A percentile compares a stretch with the other conserved stretches of the same genome.
Conservation (phyloP, 257 asterid species). For the Nicotiana attenuata region DNA sequence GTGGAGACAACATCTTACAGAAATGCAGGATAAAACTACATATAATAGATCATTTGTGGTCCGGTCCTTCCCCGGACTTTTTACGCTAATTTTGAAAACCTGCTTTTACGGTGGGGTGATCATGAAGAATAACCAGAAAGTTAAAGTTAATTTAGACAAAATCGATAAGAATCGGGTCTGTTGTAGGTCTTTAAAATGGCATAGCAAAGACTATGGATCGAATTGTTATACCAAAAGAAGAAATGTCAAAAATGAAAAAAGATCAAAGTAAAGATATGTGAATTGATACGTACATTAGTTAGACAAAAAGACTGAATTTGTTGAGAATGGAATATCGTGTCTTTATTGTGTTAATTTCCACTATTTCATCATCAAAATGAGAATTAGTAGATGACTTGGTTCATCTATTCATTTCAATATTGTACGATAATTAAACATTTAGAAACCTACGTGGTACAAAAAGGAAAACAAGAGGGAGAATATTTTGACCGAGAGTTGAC, state of each 20-base stretch:
- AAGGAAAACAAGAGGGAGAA: background rate
- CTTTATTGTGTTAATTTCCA: conserved; percentile 1
- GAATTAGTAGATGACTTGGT: background rate
- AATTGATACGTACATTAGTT: background rate
- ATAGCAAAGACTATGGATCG: background rate
- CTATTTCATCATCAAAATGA: background rate
- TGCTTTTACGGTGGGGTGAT: background rate
- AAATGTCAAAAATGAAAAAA: background rate
- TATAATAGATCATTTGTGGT: no score
- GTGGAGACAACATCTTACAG: rapidly evolving
- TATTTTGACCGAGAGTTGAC: no score
- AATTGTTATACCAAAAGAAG: background rate
- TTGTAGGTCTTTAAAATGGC: background rate
- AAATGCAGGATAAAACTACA: no score
- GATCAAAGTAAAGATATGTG: background rate
- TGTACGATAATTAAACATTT: background rate
- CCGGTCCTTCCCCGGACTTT: no score
- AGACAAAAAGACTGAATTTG: background rate
- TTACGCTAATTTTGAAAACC: background rate
- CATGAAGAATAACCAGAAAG: background rate
- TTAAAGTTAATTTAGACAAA: background rate
- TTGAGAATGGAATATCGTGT: background rate
- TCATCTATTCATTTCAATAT: background rate
- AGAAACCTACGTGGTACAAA: background rate
- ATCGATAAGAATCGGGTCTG: background rate